Evolutionary conservation across 1,284 basidiomycete genomes (phyloP).

Genomic region (Cryptococcus sp.): DNA sequence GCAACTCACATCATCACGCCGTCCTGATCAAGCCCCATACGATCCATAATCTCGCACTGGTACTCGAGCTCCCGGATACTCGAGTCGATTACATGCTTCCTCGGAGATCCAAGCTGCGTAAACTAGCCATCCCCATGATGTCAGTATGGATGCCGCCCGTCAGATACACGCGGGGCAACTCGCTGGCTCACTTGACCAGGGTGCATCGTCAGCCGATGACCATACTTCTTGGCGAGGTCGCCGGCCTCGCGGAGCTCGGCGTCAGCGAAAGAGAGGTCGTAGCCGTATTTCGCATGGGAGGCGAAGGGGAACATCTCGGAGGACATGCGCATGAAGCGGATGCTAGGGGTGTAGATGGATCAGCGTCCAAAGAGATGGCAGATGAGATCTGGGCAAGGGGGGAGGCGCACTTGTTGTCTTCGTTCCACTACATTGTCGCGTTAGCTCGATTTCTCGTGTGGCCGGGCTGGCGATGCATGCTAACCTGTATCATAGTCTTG

Average conservation of each 20-base stretch:
- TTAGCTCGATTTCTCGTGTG: not conserved
- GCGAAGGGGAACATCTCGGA: slow-evolving; percentile 91
- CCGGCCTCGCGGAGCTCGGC: slow-evolving; percentile 55
- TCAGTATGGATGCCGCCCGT: not conserved
- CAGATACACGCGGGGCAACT: not conserved
- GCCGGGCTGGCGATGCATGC: not conserved
- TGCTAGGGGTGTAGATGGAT: slow-evolving; percentile 30
- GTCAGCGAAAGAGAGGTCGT: slow-evolving; percentile 58
- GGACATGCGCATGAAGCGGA: slow-evolving; percentile 76
- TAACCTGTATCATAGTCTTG: slow-evolving; percentile 59
- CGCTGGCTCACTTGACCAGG: slow-evolving; percentile 62
- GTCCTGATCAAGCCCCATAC: slow-evolving; percentile 60
- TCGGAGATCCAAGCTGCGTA: slow-evolving; percentile 77
- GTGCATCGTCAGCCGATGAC: slow-evolving; percentile 79
- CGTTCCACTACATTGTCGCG: slow-evolving; percentile 64
- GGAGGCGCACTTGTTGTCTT: slow-evolving; percentile 59
- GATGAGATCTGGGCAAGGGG: slow-evolving; percentile 6
- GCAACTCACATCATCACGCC: slow-evolving; percentile 45
- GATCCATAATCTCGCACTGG: slow-evolving; percentile 79
- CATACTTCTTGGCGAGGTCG: slow-evolving; percentile 67
- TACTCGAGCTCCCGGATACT: slow-evolving; percentile 75
- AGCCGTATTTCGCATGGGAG: slow-evolving; percentile 76
- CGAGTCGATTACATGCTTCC: slow-evolving; percentile 65
- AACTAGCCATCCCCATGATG: slow-evolving; percentile 50
- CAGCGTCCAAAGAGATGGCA: slow-evolving; percentile 38